Percentiles rank a stretch among this genome's conserved stretches.
Evolutionary conservation across 805 yeast genomes (phyloP).

Genomic region (Deakozyma indianensis): DNA sequence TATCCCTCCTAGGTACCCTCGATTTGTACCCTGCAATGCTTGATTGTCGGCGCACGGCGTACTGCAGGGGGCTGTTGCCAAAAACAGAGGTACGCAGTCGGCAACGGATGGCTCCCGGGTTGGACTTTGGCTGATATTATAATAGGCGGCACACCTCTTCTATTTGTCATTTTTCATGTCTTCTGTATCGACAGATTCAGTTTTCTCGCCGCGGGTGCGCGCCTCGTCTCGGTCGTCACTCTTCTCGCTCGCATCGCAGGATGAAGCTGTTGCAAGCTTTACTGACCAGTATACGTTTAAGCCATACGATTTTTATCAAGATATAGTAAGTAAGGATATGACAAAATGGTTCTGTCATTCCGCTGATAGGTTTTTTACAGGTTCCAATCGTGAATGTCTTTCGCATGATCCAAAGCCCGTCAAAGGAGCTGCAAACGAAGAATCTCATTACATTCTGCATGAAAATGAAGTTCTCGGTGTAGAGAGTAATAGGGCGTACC

Average conservation of each 20-base stretch:
- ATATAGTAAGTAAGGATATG: background rate
- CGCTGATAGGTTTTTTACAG: background rate
- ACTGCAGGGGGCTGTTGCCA: too few relatives aligned
- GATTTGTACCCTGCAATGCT: too few relatives aligned
- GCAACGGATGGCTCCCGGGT: too few relatives aligned
- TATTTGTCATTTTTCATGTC: background rate
- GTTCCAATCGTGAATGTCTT: background rate
- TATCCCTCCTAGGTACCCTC: too few relatives aligned
- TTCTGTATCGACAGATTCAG: background rate
- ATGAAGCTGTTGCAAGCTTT: background rate
- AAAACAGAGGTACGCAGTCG: too few relatives aligned
- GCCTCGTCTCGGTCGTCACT: background rate
- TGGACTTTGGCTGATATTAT: too few relatives aligned
- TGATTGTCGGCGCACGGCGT: too few relatives aligned
- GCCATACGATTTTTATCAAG: background rate
- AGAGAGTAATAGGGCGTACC: background rate
- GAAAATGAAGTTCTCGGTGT: background rate
- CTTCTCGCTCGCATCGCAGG: background rate
- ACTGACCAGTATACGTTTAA: background rate
- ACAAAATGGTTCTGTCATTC: background rate
- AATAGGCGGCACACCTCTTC: too few relatives aligned
- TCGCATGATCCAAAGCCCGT: background rate
- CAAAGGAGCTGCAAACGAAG: background rate
- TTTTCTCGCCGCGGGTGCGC: background rate
- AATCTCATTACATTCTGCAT: background rate